Percentiles rank a stretch among this genome's conserved stretches.
Evolutionary conservation across 169 alveolate genomes (phyloP).

Genomic region (Eimeria praecox): DNA sequence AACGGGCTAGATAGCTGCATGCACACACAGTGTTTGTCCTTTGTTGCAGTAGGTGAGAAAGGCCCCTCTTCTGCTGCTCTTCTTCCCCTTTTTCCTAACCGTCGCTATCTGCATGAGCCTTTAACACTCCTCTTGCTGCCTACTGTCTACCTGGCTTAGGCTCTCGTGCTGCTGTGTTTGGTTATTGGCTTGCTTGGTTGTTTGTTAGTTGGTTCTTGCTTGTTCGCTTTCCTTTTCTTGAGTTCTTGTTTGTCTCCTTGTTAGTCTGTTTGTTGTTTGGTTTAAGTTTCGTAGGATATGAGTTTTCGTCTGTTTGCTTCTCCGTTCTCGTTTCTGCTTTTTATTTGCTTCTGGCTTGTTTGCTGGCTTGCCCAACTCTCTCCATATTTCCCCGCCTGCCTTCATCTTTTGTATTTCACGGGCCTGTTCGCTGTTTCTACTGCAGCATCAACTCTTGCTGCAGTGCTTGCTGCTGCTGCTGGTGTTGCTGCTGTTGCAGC

Average conservation of each 20-base stretch:
- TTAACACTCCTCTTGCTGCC: background rate
- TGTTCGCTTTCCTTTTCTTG: too few relatives aligned
- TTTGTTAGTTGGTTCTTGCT: background rate
- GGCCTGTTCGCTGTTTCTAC: background rate
- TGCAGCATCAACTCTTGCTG: background rate
- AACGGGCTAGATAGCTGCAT: constrained; percentile 55
- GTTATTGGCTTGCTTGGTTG: background rate
- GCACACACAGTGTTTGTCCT: constrained; percentile 56
- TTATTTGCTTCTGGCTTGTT: background rate
- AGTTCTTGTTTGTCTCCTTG: too few relatives aligned
- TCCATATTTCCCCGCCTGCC: background rate
- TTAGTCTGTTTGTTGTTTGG: background rate
- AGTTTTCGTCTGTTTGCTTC: background rate
- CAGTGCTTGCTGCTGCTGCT: background rate
- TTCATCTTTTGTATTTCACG: background rate
- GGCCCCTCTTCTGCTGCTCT: background rate
- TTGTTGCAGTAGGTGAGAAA: constrained; percentile 50
- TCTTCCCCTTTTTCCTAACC: background rate
- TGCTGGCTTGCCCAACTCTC: background rate
- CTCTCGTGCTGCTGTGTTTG: too few relatives aligned
- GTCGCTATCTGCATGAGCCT: background rate
- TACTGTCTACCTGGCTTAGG: too few relatives aligned
- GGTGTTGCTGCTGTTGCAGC: background rate
- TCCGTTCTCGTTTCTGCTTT: background rate
- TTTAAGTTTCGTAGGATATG: background rate